Base-by-base conservation (phyloP, 176 grass and related monocot genomes). In the Pharus latifolius region DNA sequence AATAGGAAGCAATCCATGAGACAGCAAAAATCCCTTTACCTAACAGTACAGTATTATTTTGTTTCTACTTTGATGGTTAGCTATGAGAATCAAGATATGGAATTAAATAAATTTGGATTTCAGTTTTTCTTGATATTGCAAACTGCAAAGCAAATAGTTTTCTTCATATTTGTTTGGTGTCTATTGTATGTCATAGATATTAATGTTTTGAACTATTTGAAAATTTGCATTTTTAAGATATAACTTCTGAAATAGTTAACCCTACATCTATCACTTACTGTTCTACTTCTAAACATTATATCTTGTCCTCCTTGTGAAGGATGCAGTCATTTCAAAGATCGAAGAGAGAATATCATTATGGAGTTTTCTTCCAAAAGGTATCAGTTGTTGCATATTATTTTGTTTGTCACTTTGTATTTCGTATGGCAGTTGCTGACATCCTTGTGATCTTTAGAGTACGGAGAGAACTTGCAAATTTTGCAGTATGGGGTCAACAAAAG, bases 281-380 rank as follows among this genome's bases (percentile, higher is more conserved):
- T 61, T 70, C 5, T 57, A 65, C 16, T 29, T 80, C 22, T 81
- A 66, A 69, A 74, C 20, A 28, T 57, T 40, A 25, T 84, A 23
- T 81, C 31, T 31, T 61, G 9, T 56, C 52, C 25, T 77, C 31
- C 6, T 63, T 70, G 31, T 80, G 79, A 73, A 96, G 92, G 88
- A 96, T 58, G 38, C 41, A 34, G 25, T 82, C 67, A 60, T 90
- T 62, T 87, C 80, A 27, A 85, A 77, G 52, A 87, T 97, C 33
- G 86, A 97, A 65, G 83, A 92, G 67, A 90, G 74, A 91, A 90
- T 97, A 75, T 90, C 93, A 71, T 29, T 79, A 43, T 90, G 89
- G 93, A 92, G 77, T 55, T 85, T 97, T 86, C 84, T 97, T 90
- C 89, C 93, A 68, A 87, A 80, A 92, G 93, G 93, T 90, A 83